These are phyloP conservation scores for Suhomyces bolitotheri DNA, from an alignment of 1,139 yeast genomes.

Conservation along the genomic window DNA sequence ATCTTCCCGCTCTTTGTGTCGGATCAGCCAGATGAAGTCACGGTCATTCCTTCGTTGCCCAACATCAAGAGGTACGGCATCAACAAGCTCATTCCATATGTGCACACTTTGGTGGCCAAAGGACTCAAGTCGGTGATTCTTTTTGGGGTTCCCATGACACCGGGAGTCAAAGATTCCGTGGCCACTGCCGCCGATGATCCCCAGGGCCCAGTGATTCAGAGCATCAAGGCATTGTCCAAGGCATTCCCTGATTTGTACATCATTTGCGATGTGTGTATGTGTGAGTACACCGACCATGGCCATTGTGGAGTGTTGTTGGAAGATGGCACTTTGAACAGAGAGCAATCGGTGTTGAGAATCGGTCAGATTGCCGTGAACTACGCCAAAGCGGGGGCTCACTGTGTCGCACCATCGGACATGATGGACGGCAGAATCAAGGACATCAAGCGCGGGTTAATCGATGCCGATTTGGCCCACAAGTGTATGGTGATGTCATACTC, in stretches of 20 bases:
- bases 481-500: conserved; percentile 90
- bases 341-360: conserved; percentile 71
- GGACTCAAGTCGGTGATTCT: conserved; percentile 85
- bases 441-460: conserved; percentile 80
- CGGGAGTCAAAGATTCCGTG: conserved; percentile 70
- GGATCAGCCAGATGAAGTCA: conserved; percentile 80
- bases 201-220: conserved; percentile 86
- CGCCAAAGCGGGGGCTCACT: conserved; percentile 93
- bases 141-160: conserved; percentile 85
- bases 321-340: conserved; percentile 83
- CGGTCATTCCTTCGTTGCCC: conserved; percentile 73
- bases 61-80: conserved; percentile 86
- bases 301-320: conserved; percentile 91
- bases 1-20: conserved; percentile 89
- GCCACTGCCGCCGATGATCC: conserved; percentile 98
- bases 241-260: conserved; percentile 81
- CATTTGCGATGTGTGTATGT: conserved; percentile 92
- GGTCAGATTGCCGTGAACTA: conserved; percentile 96
- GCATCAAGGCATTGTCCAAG: conserved; percentile 62
- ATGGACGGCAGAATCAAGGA: conserved; percentile 92
- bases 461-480: conserved; percentile 83
- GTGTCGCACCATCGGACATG: conserved; percentile 98
- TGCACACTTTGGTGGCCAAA: conserved; percentile 66
- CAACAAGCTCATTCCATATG: conserved; percentile 73
- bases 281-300: conserved; percentile 96